phyloP scores from a whole-genome alignment of 129 eudicot species.

The Scalesia atractyloides region DNA sequence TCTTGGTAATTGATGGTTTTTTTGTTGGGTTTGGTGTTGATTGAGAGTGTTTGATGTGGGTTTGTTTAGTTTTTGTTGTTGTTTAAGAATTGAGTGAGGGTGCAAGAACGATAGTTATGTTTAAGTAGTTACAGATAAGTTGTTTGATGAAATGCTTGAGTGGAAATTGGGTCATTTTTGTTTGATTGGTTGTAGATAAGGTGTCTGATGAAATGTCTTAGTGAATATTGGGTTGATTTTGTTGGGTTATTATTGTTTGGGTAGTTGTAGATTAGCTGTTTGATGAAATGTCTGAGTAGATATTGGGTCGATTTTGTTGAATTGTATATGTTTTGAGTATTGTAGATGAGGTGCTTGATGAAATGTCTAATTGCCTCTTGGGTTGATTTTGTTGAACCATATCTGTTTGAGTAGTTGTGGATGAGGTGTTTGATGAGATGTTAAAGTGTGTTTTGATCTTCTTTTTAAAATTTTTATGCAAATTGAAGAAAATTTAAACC shows the following conservation, averaged over 20 bases:
- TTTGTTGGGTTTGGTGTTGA: not conserved
- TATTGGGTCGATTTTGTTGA: too few relatives aligned
- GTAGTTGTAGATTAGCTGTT: conserved; percentile 26
- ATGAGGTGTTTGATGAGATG: conserved; percentile 30
- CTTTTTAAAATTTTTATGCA: conserved; percentile 1
- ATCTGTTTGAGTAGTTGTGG: conserved; percentile 1
- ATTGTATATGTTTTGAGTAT: not conserved
- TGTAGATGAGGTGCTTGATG: conserved; percentile 33
- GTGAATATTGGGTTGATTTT: conserved; percentile 1
- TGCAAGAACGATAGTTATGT: too few relatives aligned
- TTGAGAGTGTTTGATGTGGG: too few relatives aligned
- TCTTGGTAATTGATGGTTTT: conserved; percentile 59
- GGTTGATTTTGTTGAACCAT: not conserved
- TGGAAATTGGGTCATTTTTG: too few relatives aligned
- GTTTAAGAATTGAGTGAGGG: too few relatives aligned
- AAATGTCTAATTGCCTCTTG: conserved; percentile 4
- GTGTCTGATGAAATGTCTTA: not conserved
- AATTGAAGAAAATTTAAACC: not conserved
- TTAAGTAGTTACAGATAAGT: too few relatives aligned
- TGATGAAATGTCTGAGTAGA: conserved; percentile 18
- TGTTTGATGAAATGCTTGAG: too few relatives aligned
- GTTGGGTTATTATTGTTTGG: not conserved
- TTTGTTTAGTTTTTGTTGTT: too few relatives aligned
- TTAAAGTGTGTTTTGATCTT: not conserved
- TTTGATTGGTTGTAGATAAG: too few relatives aligned